phyloP scores from a whole-genome alignment of 257 asterid species.

The Nicotiana undulata region DNA sequence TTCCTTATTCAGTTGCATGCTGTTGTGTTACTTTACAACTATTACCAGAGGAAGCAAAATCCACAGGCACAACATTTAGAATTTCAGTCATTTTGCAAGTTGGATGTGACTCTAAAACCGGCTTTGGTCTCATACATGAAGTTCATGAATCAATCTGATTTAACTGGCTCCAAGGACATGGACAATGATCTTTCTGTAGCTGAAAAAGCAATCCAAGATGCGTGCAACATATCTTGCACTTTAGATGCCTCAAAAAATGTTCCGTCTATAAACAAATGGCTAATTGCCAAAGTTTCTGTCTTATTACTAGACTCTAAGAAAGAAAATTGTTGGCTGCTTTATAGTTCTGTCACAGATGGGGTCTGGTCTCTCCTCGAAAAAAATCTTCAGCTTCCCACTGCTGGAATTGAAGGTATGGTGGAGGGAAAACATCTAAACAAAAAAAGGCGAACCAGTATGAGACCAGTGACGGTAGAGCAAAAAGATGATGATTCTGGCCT shows the following conservation, averaged over 20 bases:
- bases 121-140: slow-evolving; percentile 39
- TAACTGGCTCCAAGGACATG: slow-evolving; percentile 10
- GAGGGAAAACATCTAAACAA: slow-evolving; percentile 14
- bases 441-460: slow-evolving; percentile 27
- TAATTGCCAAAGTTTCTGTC: slow-evolving; percentile 47
- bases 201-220: slow-evolving; percentile 51
- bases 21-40: slow-evolving; percentile 78
- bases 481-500: slow-evolving; percentile 16
- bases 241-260: slow-evolving; percentile 37
- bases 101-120: slow-evolving; percentile 37
- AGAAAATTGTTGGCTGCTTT: slow-evolving; percentile 44
- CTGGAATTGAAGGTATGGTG: neutral
- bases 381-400: slow-evolving; percentile 14
- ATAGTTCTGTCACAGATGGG: slow-evolving; percentile 39
- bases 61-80: slow-evolving; percentile 30
- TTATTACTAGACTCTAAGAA: slow-evolving; percentile 41
- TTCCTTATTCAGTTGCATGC: slow-evolving; percentile 52
- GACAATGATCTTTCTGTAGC: slow-evolving; percentile 39
- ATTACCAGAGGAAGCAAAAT: slow-evolving; percentile 55
- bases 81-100: slow-evolving; percentile 35
- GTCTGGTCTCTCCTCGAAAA: slow-evolving; percentile 62
- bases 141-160: slow-evolving; percentile 2
- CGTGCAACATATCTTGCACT: slow-evolving; percentile 43
- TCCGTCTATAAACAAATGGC: slow-evolving; percentile 34
- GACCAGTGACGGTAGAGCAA: slow-evolving; percentile 6